Percentiles rank a stretch among this genome's conserved stretches.
These are phyloP conservation scores for Peronospora tabacina DNA, from an alignment of 352 stramenopile genomes.

Conservation along the genomic window DNA sequence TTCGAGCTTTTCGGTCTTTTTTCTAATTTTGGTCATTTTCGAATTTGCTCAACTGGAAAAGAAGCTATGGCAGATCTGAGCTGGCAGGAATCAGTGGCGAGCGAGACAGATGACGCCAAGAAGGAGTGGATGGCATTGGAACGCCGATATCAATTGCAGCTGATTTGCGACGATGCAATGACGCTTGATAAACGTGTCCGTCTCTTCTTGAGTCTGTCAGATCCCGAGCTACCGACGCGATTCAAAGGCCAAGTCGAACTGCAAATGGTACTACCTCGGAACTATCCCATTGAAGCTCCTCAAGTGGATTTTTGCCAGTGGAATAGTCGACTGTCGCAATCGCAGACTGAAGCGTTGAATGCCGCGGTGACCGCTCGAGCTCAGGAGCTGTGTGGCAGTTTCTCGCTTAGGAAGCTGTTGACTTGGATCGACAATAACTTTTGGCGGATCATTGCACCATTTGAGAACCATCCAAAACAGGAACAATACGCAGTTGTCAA, in stretches of 20 bases:
- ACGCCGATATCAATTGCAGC: constrained; percentile 51
- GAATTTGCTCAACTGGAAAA: constrained; percentile 1
- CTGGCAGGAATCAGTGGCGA: constrained; percentile 28
- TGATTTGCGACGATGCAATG: constrained; percentile 12
- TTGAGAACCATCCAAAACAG: constrained; percentile 7
- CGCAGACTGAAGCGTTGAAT: constrained; percentile 34
- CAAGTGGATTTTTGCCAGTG: constrained; percentile 49
- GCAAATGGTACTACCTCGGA: constrained; percentile 36
- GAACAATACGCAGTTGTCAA: constrained; percentile 1
- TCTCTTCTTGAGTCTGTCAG: constrained; percentile 56
- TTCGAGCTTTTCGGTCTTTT: neutral
- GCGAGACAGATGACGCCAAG: constrained; percentile 28
- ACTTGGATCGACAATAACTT: constrained; percentile 85
- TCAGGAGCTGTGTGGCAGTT: constrained; percentile 36
- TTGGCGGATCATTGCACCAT: constrained; percentile 28
- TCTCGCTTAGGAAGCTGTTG: constrained; percentile 57
- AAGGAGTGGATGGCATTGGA: constrained; percentile 64
- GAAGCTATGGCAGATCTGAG: constrained; percentile 11
- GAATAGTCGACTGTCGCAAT: constrained; percentile 32
- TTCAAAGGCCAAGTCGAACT: constrained; percentile 56
- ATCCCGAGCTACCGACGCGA: constrained; percentile 46
- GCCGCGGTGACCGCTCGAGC: constrained; percentile 32
- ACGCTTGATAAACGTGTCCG: constrained; percentile 14
- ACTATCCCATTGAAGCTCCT: constrained; percentile 45
- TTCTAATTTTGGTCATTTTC: constrained; percentile 5